Evolutionary conservation across 768 basidiomycete genomes (phyloP), one percentile per base, ranked within the genome.

Genomic region (Trametes punicea): DNA sequence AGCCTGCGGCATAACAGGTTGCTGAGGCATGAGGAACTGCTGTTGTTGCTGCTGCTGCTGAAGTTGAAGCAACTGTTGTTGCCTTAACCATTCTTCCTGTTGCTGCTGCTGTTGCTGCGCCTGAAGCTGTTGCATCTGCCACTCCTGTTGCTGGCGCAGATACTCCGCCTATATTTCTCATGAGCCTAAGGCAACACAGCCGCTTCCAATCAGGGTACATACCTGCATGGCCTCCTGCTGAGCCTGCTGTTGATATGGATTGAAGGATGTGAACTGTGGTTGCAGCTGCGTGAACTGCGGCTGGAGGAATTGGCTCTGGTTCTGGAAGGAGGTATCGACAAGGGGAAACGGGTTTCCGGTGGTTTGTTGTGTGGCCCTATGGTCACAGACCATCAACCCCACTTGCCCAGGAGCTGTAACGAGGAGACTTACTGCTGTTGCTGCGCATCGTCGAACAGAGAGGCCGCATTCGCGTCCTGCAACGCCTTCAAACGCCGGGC

Each of bases 221-320:
- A 77, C 81, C 74, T 90, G 90, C 64, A 85, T 81, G 15, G 87
- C 87, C 70, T 96, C 93, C 64, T 95, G 93, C 64, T 95, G 89
- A 44, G 88, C 83, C 67, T 95, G 95, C 69, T 94, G 93, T 66
- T 92, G 90, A 61, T 92, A 93, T 0, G 91, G 91, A 70, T 98
- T 98, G 79, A 93, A 98, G 0, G 90, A 85, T 7, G 91, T 93
- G 69, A 89, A 91, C 64, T 95, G 93, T 0, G 90, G 89, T 62
- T 88, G 88, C 41, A 93, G 65, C 11, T 79, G 73, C 1, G 88
- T 89, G 66, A 79, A 85, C 63, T 93, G 93, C 2, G 90, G 87
- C 66, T 91, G 90, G 26, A 92, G 67, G 27, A 69, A 69, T n/a
- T 61, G 61, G 52, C 64, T 72, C 59, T 77, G 76, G 38, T 65